These are phyloP conservation scores for Tolypocladium endophyticum DNA, from an alignment of 2,329 filamentous ascomycete genomes.

Conservation along the genomic window DNA sequence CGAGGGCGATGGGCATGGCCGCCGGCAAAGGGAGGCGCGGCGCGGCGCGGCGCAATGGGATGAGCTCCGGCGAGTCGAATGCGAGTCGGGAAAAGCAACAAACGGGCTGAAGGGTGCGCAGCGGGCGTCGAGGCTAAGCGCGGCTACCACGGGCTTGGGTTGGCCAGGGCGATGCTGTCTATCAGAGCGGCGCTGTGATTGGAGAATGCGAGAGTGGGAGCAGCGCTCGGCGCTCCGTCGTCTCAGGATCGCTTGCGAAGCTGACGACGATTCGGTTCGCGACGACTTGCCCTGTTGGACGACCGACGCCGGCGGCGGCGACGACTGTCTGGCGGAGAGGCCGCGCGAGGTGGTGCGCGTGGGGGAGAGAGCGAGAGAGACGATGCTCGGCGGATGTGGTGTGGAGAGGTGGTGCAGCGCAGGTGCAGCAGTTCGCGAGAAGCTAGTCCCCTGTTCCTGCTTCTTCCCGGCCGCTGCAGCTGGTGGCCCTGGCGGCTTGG, in stretches of 20 bases:
- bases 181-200: neutral
- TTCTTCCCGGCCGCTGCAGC: neutral
- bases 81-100: conserved; percentile 6
- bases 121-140: neutral
- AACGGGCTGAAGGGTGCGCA: neutral
- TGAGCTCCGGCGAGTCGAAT: conserved; percentile 1
- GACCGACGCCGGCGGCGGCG: neutral
- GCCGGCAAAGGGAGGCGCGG: neutral
- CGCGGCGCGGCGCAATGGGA: neutral
- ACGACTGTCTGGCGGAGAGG: neutral
- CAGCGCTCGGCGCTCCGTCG: neutral
- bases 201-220: neutral
- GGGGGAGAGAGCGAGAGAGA: neutral
- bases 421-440: neutral
- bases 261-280: neutral
- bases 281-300: neutral
- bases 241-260: neutral
- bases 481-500: neutral
- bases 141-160: neutral
- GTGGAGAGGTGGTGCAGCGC: neutral
- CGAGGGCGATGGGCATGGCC: conserved; percentile 20
- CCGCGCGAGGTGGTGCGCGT: neutral
- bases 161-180: neutral
- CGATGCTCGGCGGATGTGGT: neutral
- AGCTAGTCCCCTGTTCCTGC: neutral